Evolutionary conservation across 495 filamentous ascomycete species (phyloP).

Genomic region (Evernia prunastri): DNA sequence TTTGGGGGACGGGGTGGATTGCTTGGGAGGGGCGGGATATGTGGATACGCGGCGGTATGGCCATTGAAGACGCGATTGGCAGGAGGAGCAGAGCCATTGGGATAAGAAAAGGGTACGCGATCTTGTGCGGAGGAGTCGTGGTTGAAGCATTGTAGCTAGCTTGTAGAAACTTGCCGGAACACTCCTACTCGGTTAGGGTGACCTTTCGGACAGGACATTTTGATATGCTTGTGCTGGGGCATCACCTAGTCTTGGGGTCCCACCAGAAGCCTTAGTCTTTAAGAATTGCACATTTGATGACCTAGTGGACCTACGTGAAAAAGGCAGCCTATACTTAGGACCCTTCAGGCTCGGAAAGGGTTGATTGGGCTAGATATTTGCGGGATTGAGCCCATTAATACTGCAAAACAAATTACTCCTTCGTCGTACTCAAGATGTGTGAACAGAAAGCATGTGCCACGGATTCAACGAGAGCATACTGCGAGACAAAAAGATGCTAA

Average conservation of each 20-base stretch:
- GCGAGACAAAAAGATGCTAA: background rate
- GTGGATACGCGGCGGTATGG: constrained; percentile 9
- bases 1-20: constrained; percentile 9
- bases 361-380: background rate
- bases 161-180: background rate
- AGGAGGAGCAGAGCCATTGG: constrained; percentile 20
- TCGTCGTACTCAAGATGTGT: background rate
- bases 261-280: no score
- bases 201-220: constrained; percentile 5
- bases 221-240: no score
- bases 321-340: no score
- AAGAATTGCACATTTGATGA: no score
- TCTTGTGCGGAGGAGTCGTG: background rate
- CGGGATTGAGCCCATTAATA: background rate
- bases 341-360: background rate
- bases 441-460: background rate
- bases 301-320: no score
- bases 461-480: background rate
- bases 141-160: constrained; percentile 11
- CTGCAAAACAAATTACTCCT: background rate
- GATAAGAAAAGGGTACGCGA: background rate
- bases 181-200: background rate
- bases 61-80: constrained; percentile 10
- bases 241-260: no score
- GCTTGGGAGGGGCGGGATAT: background rate